Evolutionary conservation across 352 stramenopile genomes (phyloP).

Genomic region (Phytophthora hybrid): DNA sequence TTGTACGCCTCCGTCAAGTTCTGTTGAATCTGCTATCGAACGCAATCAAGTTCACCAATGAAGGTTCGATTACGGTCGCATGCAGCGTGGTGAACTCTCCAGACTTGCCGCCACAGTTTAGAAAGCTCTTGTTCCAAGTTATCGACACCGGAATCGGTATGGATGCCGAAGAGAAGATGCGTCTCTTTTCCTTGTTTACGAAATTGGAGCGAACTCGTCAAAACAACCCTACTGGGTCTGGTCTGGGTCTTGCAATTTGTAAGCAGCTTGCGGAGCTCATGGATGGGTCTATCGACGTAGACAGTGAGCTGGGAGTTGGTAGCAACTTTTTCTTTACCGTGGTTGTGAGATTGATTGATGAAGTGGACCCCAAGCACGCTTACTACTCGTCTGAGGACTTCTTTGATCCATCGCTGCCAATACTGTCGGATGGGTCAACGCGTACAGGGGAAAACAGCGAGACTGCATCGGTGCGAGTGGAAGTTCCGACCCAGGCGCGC

Average conservation of each 20-base stretch:
- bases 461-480: conserved; percentile 20
- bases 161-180: conserved; percentile 77
- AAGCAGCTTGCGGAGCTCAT: conserved; percentile 89
- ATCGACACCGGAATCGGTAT: conserved; percentile 84
- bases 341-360: conserved; percentile 63
- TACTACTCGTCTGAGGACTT: conserved; percentile 63
- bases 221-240: conserved; percentile 86
- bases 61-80: conserved; percentile 75
- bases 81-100: conserved; percentile 68
- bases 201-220: conserved; percentile 77
- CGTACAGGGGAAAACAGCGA: conserved; percentile 48
- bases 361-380: conserved; percentile 44
- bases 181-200: conserved; percentile 81
- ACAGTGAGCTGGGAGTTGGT: conserved; percentile 71
- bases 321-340: conserved; percentile 87
- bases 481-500: conserved; percentile 51
- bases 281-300: conserved; percentile 84
- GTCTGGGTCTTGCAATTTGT: conserved; percentile 84
- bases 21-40: conserved; percentile 55
- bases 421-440: conserved; percentile 21
- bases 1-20: conserved; percentile 79
- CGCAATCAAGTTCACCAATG: conserved; percentile 85
- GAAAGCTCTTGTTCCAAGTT: conserved; percentile 82
- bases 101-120: conserved; percentile 59
- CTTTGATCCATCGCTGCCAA: conserved; percentile 36